phyloP scores from a whole-genome alignment of 2,329 filamentous ascomycete species.

The Colletotrichum sojae region DNA sequence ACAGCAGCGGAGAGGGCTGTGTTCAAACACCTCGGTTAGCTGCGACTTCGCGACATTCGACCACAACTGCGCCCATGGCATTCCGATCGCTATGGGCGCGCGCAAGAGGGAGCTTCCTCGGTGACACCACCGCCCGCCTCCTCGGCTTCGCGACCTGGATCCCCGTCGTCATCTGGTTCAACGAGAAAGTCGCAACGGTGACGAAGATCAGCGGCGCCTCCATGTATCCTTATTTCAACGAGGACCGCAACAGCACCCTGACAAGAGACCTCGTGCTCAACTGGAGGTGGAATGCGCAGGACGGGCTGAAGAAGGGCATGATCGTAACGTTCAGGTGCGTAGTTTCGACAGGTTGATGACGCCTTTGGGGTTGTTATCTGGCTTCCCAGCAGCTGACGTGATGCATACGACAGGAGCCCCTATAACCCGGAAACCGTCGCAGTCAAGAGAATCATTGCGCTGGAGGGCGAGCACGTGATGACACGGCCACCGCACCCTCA shows the following conservation, averaged over 20 bases:
- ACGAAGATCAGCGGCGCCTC: slow-evolving; percentile 73
- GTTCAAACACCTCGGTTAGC: background rate
- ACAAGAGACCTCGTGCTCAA: slow-evolving; percentile 70
- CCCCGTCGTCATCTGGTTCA: slow-evolving; percentile 73
- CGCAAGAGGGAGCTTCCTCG: slow-evolving; percentile 45
- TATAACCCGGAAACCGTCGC: slow-evolving; percentile 76
- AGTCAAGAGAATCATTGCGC: slow-evolving; percentile 86
- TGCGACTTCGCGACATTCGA: background rate
- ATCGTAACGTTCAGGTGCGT: slow-evolving; percentile 78
- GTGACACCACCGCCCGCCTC: slow-evolving; percentile 43
- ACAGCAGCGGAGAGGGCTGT: background rate
- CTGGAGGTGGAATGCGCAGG: slow-evolving; percentile 70
- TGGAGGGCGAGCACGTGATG: slow-evolving; percentile 83
- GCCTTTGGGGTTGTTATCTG: background rate
- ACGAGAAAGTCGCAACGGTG: slow-evolving; percentile 72
- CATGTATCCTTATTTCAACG: slow-evolving; percentile 85
- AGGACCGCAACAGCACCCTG: slow-evolving; percentile 71
- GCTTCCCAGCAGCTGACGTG: slow-evolving; percentile 13
- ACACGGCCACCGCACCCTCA: slow-evolving; percentile 74
- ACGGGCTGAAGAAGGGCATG: slow-evolving; percentile 78
- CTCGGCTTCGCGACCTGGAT: slow-evolving; percentile 73
- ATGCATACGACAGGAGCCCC: slow-evolving; percentile 71
- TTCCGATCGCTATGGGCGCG: slow-evolving; percentile 40
- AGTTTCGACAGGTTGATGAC: slow-evolving; percentile 10
- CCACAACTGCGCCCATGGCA: slow-evolving; percentile 27